These are phyloP conservation scores for Colletotrichum ledebouriae DNA, from an alignment of 2,329 filamentous ascomycete species.

Conservation along the genomic window DNA sequence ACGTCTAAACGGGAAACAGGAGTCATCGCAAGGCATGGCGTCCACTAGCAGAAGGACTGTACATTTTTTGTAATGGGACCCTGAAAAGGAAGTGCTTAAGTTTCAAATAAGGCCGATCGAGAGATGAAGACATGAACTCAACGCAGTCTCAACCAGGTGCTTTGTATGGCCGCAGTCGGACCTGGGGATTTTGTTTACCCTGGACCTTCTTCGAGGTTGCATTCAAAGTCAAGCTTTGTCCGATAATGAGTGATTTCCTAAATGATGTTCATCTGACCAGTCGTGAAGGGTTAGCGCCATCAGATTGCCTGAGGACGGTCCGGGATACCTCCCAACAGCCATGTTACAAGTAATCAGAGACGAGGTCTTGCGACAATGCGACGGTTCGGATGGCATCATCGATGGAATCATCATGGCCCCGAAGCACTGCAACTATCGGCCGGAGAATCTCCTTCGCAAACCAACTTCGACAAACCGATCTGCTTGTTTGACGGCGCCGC, in stretches of 20 bases:
- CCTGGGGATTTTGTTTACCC: conserved; percentile 9
- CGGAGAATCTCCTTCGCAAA: conserved; percentile 55
- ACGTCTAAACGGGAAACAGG: conserved; percentile 15
- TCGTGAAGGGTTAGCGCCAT: conserved; percentile 46
- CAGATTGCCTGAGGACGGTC: conserved; percentile 59
- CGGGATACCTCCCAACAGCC: conserved; percentile 46
- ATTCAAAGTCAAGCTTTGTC: conserved; percentile 2
- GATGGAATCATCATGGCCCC: conserved; percentile 63
- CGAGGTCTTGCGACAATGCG: conserved; percentile 61
- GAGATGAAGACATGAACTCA: conserved; percentile 17
- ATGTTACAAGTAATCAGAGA: conserved; percentile 40
- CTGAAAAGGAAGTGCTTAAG: conserved; percentile 13
- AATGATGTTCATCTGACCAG: conserved; percentile 25
- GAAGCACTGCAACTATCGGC: conserved; percentile 55
- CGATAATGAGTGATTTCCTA: conserved; percentile 9
- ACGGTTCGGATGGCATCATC: conserved; percentile 60
- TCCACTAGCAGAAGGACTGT: conserved; percentile 28
- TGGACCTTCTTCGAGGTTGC: conserved; percentile 1
- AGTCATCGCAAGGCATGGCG: conserved; percentile 24
- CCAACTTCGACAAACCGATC: conserved; percentile 47
- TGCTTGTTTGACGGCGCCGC: conserved; percentile 56
- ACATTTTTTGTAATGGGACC: conserved; percentile 21
- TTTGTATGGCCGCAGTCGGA: neutral
- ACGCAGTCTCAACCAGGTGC: neutral
- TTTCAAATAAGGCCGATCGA: neutral